Evolutionary conservation across 352 stramenopile species (phyloP), one percentile per base, ranked within the genome.

Genomic region (Phytophthora ohioensis): DNA sequence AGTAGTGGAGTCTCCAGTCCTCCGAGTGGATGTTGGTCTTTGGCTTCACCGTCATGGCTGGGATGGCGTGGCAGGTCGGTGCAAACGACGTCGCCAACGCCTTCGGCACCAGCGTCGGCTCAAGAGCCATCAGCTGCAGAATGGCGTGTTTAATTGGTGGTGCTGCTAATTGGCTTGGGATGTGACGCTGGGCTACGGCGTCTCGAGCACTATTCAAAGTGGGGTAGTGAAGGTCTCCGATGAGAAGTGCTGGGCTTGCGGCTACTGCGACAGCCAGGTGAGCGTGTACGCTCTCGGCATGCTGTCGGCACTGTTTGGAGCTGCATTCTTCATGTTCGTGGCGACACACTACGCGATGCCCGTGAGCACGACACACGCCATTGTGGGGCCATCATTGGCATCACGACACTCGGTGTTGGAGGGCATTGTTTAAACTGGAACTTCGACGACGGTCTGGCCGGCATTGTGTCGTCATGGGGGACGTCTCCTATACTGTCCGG

Each of bases 41-140:
- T 12, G 67, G 66, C 12, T 53, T 60, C 36, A 31, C 76, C 9
- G 35, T 76, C 49, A 71, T 71, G 10, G 72, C 76, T 17, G 66
- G 27, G 52, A 81, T 77, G 62, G 75, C 78, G 2, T 85, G 79
- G 27, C 53, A 66, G n/a, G 76, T 83, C 57, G 90, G 89, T 49
- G 89, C 82, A 4, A 97, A 97, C 76, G 90, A 97, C 80, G 90
- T 91, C 35, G 90, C 86, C 17, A 98, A 97, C 57, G 85, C 90
- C 15, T 97, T 95, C 74, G 76, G 90, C 56, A 21, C 39, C 2
- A 45, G 39, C 7, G 39, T 45, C 39, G 39, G 39, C 3, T 45
- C 39, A 11, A 45, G 39, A 45, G 39, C 39, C 8, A 71, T 98
- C 30, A 92, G 80, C 9, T 65, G 96, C 15, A 83, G 74, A 88